A percentile compares a stretch with the other conserved stretches of the same genome.
These are phyloP conservation scores for Mariannaea sp. DNA, from an alignment of 2,329 filamentous ascomycete genomes.

Conservation along the genomic window DNA sequence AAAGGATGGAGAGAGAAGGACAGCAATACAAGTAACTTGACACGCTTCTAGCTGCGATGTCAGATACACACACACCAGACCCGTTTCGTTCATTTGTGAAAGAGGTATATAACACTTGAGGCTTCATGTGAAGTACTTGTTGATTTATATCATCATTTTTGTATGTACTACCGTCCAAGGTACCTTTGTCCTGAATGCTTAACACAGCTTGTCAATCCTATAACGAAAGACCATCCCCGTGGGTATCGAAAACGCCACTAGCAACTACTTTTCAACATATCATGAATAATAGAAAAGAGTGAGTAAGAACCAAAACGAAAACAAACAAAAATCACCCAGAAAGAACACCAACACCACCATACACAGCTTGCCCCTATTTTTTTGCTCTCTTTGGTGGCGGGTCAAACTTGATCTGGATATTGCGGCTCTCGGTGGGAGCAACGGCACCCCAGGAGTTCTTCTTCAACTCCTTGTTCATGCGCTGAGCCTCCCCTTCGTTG, in stretches of 20 bases:
- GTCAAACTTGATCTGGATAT: conserved; percentile 47
- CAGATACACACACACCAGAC: not conserved
- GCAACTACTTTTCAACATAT: not conserved
- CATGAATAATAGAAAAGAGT: not conserved
- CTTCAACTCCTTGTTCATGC: conserved; percentile 20
- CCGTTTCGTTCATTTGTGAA: no score
- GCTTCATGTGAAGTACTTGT: no score
- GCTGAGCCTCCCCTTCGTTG: conserved; percentile 29
- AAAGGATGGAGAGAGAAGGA: conserved; percentile 10
- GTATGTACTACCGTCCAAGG: no score
- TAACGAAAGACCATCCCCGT: no score
- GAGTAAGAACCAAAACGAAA: not conserved
- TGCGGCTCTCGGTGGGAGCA: conserved; percentile 44
- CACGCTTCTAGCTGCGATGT: not conserved
- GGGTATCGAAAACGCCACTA: not conserved
- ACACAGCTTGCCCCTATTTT: conserved; percentile 1
- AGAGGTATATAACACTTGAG: no score
- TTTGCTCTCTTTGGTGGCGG: conserved; percentile 42
- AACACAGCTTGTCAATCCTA: no score
- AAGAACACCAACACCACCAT: no score
- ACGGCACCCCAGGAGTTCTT: conserved; percentile 35
- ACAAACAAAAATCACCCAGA: not conserved
- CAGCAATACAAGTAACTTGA: not conserved
- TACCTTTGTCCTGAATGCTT: no score
- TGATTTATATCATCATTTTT: no score